Base-by-base conservation (phyloP, 176 grass and related monocot genomes). In the Calamus simplicifolius region DNA sequence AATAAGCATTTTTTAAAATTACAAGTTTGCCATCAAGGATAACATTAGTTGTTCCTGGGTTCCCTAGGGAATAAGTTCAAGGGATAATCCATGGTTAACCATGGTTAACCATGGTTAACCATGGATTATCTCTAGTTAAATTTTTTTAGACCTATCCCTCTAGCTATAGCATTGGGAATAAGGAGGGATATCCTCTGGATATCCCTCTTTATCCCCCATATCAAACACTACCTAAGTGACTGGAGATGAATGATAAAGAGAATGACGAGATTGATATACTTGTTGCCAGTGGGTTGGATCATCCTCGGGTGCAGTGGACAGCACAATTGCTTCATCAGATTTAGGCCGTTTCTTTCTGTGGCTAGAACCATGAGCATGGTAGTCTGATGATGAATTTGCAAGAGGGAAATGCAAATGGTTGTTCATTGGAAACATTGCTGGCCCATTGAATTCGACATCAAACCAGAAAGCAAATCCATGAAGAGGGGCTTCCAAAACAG, bases 401-500 rank as follows among this genome's bases (percentile, higher is more conserved):
- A 69, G 57, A 59, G 73, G 49, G 27, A 58, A 48, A 19, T 48
- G 26, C 21, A 31, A 56, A 73, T 72, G 49, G 57, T 73, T 67
- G 18, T 84, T 69, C 18, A 69, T 50, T 70, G 38, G 76, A 27
- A 64, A 76, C 43, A 63, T 73, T 77, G 72, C 56, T 27, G 90
- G 90, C n/a, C 85, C 82, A 49, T 86, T 89, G 67, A 95, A 95
- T 58, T 95, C 85, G 57, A 95, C 90, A 66, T 95, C 90, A 56
- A 95, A 95, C 90, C 90, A 95, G 69, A 95, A 80, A 51, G 82
- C 90, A 89, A 95, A 89, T 48, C 90, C 90, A 75, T 95, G 90
- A 73, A 89, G 64, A 48, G 90, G 73, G 58, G 82, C 90, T 95
- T 77, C 35, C 70, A 80, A 31, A 80, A 61, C 43, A 48, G 23